Base-by-base conservation (phyloP, 768 basidiomycete genomes). In the Cytidiella melzeri region DNA sequence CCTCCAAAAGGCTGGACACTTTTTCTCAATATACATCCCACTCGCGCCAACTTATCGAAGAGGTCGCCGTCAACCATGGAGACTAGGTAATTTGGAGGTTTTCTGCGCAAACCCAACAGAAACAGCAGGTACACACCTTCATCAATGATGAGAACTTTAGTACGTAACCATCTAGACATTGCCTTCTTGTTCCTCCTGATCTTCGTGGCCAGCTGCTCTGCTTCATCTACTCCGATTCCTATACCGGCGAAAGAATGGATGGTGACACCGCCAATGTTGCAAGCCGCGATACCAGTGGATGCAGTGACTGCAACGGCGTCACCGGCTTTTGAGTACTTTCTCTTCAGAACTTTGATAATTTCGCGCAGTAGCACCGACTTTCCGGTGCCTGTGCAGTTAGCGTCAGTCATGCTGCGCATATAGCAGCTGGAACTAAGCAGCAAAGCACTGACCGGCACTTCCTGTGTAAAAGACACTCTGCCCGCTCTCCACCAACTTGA, bases 231-330 rank as follows among this genome's bases (percentile, higher is more conserved):
- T 1, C 90, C 95, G 1, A 96, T 67, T 0, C 95, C 95, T 51
- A 95, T 87, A 0, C 95, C 94, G n/a, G 87, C 82, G 62, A 96
- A 99, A 0, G 91, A 94, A 64, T 99, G 95, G 28, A 98, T 77
- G 0, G 95, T 98, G 20, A 89, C 80, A 36, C 96, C 95, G 9
- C 95, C 95, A 43, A 99, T 93, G 57, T 99, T 97, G 65, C 93
- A 96, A 4, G 95, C 95, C 5, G 95, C 95, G 57, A 98, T 96
- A 39, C 93, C 93, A 20, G 94, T 97, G 3, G 92, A 92, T 7
- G 96, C 96, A 3, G 95, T 97, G 51, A 99, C 81, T 10, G 92
- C 94, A 19, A 98, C 80, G 0, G 85, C 84, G 63, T 94, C 91
- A 0, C 70, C 65, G 1, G 71, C 62, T 47, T 70, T 84, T 10